Percentiles rank a stretch among this genome's conserved stretches.
Evolutionary conservation across 768 basidiomycete species (phyloP).

Genomic region (Tulasnella sp.): DNA sequence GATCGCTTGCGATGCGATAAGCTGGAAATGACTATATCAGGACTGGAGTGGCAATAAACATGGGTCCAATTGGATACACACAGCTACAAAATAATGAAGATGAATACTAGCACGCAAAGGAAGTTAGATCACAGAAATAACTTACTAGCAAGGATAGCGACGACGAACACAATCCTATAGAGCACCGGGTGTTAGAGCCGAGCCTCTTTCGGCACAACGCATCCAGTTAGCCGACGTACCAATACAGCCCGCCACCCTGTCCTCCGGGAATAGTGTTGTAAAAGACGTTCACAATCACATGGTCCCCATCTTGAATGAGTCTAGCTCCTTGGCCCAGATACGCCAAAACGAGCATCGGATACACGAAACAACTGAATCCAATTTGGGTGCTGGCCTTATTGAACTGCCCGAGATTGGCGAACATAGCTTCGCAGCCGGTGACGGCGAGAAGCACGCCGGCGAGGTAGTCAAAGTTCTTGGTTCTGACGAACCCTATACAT

Average conservation of each 20-base stretch:
- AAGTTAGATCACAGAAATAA: constrained; percentile 15
- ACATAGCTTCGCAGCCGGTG: constrained; percentile 61
- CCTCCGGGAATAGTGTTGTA: constrained; percentile 54
- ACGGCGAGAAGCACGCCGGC: constrained; percentile 52
- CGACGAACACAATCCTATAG: constrained; percentile 48
- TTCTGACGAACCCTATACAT: constrained; percentile 49
- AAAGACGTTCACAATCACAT: constrained; percentile 45
- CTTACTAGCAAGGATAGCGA: constrained; percentile 53
- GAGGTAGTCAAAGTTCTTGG: constrained; percentile 46
- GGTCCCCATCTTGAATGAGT: constrained; percentile 40
- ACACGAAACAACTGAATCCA: constrained; percentile 43
- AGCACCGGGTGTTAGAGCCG: not conserved
- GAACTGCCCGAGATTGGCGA: constrained; percentile 62
- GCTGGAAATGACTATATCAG: constrained; percentile 25
- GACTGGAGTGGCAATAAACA: not conserved
- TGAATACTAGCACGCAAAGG: too few species aligned
- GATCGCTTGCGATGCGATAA: constrained; percentile 55
- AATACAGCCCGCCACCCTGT: constrained; percentile 43
- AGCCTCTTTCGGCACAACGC: not conserved
- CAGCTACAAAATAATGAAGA: not conserved
- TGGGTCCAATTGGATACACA: not conserved
- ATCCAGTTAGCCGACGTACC: constrained; percentile 28
- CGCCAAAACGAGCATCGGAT: constrained; percentile 48
- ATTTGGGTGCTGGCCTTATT: constrained; percentile 48
- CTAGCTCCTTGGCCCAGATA: constrained; percentile 65